Percentiles rank a stretch among this genome's conserved stretches.
These are phyloP conservation scores for Amylocystis lapponica DNA, from an alignment of 768 basidiomycete species.

Conservation along the genomic window DNA sequence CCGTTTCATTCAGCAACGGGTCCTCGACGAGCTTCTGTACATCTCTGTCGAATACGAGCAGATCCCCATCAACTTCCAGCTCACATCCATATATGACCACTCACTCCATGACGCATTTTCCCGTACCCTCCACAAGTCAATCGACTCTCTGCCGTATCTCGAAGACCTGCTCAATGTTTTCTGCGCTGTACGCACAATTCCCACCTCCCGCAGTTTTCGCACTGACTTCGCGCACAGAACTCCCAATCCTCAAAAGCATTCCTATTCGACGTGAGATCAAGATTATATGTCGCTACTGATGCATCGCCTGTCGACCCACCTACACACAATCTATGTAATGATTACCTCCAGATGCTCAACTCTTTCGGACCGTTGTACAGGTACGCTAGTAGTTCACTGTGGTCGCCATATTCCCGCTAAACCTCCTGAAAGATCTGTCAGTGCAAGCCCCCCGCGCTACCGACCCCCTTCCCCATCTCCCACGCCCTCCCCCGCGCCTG, in stretches of 20 bases:
- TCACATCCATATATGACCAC: constrained; percentile 93
- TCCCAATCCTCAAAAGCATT: constrained; percentile 93
- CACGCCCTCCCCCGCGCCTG: constrained; percentile 3
- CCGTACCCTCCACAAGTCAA: constrained; percentile 78
- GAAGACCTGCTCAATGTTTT: constrained; percentile 87
- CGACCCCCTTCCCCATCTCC: constrained; percentile 1
- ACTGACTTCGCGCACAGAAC: constrained; percentile 43
- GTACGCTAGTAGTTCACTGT: constrained; percentile 37
- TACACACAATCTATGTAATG: constrained; percentile 85
- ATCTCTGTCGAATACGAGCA: constrained; percentile 71
- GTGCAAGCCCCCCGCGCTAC: constrained; percentile 9
- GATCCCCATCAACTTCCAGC: constrained; percentile 77
- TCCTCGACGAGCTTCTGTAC: constrained; percentile 77
- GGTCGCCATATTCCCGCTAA: not conserved
- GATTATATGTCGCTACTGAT: constrained; percentile 91
- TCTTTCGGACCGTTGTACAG: constrained; percentile 84
- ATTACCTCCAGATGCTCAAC: constrained; percentile 84
- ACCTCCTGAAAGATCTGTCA: constrained; percentile 5
- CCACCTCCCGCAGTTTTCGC: not conserved
- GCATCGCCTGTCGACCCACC: constrained; percentile 85
- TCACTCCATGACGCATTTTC: constrained; percentile 91
- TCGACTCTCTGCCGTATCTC: constrained; percentile 78
- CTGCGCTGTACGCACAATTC: constrained; percentile 45
- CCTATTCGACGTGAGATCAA: constrained; percentile 79
- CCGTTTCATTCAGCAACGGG: constrained; percentile 82